These are phyloP conservation scores for Mallotus nudiflorus DNA, from an alignment of 345 rosid genomes.

Conservation along the genomic window DNA sequence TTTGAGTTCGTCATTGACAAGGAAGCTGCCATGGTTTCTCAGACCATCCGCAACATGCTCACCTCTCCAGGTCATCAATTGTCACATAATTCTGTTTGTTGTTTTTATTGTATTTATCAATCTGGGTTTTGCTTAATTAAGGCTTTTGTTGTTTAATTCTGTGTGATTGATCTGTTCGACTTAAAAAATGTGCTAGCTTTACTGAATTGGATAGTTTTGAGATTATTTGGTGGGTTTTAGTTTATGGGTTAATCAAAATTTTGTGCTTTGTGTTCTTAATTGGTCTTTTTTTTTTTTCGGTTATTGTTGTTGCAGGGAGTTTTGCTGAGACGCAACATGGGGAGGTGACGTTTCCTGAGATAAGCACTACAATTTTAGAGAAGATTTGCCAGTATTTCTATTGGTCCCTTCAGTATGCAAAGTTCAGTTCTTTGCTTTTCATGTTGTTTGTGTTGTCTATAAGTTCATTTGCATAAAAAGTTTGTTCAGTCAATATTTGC, in stretches of 20 bases:
- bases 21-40: conserved; percentile 91
- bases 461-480: neutral
- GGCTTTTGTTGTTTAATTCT: neutral
- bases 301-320: conserved; percentile 46
- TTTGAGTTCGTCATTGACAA: conserved; percentile 74
- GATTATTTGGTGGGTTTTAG: neutral
- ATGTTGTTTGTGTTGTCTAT: neutral
- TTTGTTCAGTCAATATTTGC: too few species aligned
- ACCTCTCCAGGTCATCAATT: conserved; percentile 68
- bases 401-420: conserved; percentile 86
- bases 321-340: conserved; percentile 74
- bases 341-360: conserved; percentile 83
- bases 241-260: neutral
- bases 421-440: conserved; percentile 31
- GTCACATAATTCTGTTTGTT: neutral
- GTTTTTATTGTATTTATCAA: too few species aligned
- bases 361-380: conserved; percentile 75
- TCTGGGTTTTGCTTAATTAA: neutral
- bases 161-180: too few species aligned
- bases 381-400: conserved; percentile 89
- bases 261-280: neutral
- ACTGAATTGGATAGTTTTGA: neutral
- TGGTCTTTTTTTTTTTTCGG: neutral
- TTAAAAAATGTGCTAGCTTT: too few species aligned
- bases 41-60: conserved; percentile 87